phyloP scores from a whole-genome alignment of 2,329 filamentous ascomycete species.

The Cephalotrichum gorgonifer region DNA sequence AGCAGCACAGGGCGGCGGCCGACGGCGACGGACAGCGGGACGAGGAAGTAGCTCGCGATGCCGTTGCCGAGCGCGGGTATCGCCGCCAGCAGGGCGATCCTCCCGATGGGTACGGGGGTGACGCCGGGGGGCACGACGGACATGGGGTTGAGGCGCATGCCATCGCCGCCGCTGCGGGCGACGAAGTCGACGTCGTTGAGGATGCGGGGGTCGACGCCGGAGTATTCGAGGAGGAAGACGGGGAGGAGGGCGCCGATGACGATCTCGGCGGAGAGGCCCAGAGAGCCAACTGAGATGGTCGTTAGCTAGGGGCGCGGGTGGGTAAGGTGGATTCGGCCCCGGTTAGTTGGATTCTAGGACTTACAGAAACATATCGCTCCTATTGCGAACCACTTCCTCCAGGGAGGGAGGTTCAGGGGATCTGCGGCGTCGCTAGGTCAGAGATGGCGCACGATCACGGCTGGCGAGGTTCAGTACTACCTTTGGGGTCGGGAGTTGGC shows the following conservation, averaged over 20 bases:
- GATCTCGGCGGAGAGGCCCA: conserved; percentile 7
- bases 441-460: not conserved
- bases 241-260: conserved; percentile 20
- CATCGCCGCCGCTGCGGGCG: conserved; percentile 2
- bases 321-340: too few relatives aligned
- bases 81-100: conserved; percentile 20
- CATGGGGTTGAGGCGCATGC: conserved; percentile 14
- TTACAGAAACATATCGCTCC: conserved; percentile 18
- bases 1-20: conserved; percentile 25
- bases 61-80: conserved; percentile 24
- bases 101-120: conserved; percentile 16
- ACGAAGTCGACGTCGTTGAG: conserved; percentile 15
- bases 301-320: not conserved
- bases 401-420: conserved; percentile 18
- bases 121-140: conserved; percentile 18
- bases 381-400: conserved; percentile 20
- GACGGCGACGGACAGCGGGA: conserved; percentile 24
- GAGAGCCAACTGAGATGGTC: not conserved
- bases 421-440: conserved; percentile 9
- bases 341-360: conserved; percentile 3
- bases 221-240: conserved; percentile 23
- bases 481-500: conserved; percentile 20
- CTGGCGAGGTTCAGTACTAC: conserved; percentile 4
- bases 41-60: conserved; percentile 22
- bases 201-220: conserved; percentile 19